phyloP scores from a whole-genome alignment of 208 protist genomes.

The Lotmaria passim region DNA sequence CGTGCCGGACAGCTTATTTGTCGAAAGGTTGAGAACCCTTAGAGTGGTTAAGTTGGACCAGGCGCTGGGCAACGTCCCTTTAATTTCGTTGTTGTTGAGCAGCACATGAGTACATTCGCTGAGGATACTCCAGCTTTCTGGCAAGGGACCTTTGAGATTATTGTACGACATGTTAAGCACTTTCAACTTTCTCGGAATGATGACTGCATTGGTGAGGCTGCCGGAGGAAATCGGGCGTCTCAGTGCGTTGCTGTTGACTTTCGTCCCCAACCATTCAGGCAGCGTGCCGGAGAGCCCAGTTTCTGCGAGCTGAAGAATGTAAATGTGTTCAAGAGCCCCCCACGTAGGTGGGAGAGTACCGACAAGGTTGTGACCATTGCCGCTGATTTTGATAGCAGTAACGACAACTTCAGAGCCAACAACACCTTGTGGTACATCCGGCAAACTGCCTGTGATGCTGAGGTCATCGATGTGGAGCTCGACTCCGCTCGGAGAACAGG shows the following conservation, averaged over 20 bases:
- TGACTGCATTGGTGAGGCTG: background rate
- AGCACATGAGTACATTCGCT: background rate
- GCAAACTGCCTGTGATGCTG: constrained; percentile 15
- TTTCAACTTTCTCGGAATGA: background rate
- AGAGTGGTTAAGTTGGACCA: constrained; percentile 3
- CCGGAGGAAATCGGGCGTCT: background rate
- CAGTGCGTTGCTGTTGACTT: background rate
- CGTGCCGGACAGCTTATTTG: constrained; percentile 8
- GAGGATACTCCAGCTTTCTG: background rate
- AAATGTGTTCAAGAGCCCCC: constrained; percentile 3
- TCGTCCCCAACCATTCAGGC: background rate
- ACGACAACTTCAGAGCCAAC: constrained; percentile 18
- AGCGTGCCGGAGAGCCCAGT: constrained; percentile 13
- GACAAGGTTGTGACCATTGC: constrained; percentile 6
- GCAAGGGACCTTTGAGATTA: background rate
- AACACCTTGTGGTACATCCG: constrained; percentile 13
- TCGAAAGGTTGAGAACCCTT: constrained; percentile 4
- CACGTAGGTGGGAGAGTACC: constrained; percentile 22
- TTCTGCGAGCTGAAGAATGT: background rate
- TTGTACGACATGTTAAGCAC: constrained; percentile 14
- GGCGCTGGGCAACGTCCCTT: background rate
- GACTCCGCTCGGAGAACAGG: constrained; percentile 13
- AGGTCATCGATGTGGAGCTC: constrained; percentile 8
- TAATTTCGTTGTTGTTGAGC: constrained; percentile 12
- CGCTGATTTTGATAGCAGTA: constrained; percentile 7